A percentile compares a stretch with the other conserved stretches of the same genome.
phyloP scores from a whole-genome alignment of 495 filamentous ascomycete species.

The Paragyromitra xinjiangensis region DNA sequence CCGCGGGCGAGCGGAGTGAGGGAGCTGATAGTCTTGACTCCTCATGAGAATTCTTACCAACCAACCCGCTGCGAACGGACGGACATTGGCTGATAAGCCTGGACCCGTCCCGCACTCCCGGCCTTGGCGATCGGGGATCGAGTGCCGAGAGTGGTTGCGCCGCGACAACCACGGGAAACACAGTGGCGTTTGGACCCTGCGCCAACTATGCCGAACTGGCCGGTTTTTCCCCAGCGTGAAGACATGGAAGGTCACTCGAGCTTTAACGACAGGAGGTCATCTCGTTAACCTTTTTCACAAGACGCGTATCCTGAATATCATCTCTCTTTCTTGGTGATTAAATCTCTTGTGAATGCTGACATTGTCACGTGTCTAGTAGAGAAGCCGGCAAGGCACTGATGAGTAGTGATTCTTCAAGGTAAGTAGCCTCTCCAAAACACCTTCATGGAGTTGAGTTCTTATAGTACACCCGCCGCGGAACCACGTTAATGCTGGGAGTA shows the following conservation, averaged over 20 bases:
- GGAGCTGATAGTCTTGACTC: slow-evolving; percentile 20
- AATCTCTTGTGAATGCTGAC: background rate
- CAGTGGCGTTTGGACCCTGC: slow-evolving; percentile 14
- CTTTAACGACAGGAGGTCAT: background rate
- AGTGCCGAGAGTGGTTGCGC: slow-evolving; percentile 18
- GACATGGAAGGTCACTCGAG: slow-evolving; percentile 9
- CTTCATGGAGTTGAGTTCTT: background rate
- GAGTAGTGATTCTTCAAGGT: too few relatives aligned
- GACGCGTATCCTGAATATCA: background rate
- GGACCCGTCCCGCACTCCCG: slow-evolving; percentile 29
- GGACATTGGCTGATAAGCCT: slow-evolving; percentile 35
- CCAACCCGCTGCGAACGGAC: slow-evolving; percentile 11
- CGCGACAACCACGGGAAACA: slow-evolving; percentile 12
- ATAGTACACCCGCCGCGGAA: background rate
- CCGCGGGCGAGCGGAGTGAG: background rate
- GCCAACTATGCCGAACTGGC: background rate
- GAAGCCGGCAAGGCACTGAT: too few relatives aligned
- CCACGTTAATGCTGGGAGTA: background rate
- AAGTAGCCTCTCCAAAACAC: background rate
- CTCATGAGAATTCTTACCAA: slow-evolving; percentile 43
- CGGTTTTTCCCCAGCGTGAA: background rate
- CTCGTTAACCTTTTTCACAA: background rate
- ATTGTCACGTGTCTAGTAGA: too few relatives aligned
- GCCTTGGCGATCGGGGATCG: slow-evolving; percentile 27
- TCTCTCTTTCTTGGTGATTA: background rate